Base-by-base conservation (phyloP, 2,329 filamentous ascomycete genomes). In the Spiromastix sp. region DNA sequence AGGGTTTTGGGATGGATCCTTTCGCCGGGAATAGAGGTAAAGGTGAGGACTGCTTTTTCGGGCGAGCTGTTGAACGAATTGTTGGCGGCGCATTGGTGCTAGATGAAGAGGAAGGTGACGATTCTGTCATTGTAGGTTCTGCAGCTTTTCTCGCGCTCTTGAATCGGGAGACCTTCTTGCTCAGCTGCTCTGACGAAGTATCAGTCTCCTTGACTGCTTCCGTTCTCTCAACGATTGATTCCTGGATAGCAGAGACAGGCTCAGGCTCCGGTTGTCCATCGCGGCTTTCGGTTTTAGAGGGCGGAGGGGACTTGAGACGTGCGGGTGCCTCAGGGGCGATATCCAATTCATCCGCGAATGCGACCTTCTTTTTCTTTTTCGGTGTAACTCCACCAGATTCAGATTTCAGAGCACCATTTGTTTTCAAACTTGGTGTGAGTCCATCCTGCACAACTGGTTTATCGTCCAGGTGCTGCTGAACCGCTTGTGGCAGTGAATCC, bases 311-410 rank as follows among this genome's bases (percentile, higher is more conserved):
- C 56, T 61, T 2, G 56, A 56, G 31, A 17, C 32, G 43, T 26
- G 47, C 9, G 25, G 12, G 43, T 21, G 61, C 45, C 15, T 59
- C 55, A 30, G 61, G 65, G 19, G 81, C 79, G 42, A 93, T 77
- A 47, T 91, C 83, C 21, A 93, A 63, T 4, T 70, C 68, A 21
- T 78, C 64, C 2, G 85, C 79, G 57, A 94, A 94, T n/a, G 80
- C 75, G 17, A 94, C 86, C 11, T 74, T 79, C 61, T 91, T 93
- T 52, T 71, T 72, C 29, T 50, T 18, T 51, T 55, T 57, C 6
- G 49, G 36, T 25, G 55, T 56, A 34, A 54, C 53, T 29, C 47
- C 46, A 7, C 41, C 40, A 15, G 39, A 34, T n/a, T n/a, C n/a
- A n/a, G n/a, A n/a, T n/a, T n/a, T n/a, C n/a, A n/a, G n/a, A 4